A percentile compares a stretch with the other conserved stretches of the same genome.
Conservation (phyloP, 1,139 yeast species). For the Yamadazyma dushanensis region DNA sequence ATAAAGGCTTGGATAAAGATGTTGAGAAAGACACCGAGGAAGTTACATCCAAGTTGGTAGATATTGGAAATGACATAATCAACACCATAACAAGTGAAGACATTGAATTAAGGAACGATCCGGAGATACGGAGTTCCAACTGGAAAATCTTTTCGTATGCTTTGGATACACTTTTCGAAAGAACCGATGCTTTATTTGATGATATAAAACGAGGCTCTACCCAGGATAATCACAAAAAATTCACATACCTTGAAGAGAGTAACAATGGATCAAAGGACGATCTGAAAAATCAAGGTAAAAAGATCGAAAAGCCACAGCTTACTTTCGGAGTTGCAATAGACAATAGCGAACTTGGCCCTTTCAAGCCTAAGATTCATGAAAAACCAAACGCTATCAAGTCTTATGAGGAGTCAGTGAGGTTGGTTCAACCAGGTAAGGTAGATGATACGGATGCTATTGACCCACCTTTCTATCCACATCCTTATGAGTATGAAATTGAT, state of each 20-base stretch:
- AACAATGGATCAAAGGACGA: conserved; percentile 18
- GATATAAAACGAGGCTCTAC: conserved; percentile 16
- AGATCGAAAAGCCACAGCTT: conserved; percentile 72
- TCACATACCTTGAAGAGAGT: conserved; percentile 53
- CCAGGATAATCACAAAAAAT: conserved; percentile 18
- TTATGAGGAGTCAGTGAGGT: conserved; percentile 48
- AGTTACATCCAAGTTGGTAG: conserved; percentile 47
- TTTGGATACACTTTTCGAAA: conserved; percentile 74
- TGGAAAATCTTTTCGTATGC: conserved; percentile 67
- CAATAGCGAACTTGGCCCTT: conserved; percentile 69
- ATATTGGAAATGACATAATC: conserved; percentile 54
- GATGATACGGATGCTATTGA: conserved; percentile 38
- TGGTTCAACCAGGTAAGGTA: conserved; percentile 28
- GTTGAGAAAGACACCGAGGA: conserved; percentile 44
- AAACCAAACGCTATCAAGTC: conserved; percentile 73
- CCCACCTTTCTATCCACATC: conserved; percentile 74
- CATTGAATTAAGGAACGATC: conserved; percentile 40
- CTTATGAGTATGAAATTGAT: conserved; percentile 77
- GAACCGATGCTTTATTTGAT: conserved; percentile 64
- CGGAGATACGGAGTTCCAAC: conserved; percentile 28
- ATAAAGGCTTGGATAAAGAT: conserved; percentile 61
- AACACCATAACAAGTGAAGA: conserved; percentile 19
- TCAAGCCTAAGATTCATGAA: conserved; percentile 63
- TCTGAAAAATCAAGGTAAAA: conserved; percentile 42
- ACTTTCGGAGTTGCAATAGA: conserved; percentile 60